Base-by-base conservation (phyloP, 2,329 filamentous ascomycete genomes). In the Chrysosporium keratinophilum region DNA sequence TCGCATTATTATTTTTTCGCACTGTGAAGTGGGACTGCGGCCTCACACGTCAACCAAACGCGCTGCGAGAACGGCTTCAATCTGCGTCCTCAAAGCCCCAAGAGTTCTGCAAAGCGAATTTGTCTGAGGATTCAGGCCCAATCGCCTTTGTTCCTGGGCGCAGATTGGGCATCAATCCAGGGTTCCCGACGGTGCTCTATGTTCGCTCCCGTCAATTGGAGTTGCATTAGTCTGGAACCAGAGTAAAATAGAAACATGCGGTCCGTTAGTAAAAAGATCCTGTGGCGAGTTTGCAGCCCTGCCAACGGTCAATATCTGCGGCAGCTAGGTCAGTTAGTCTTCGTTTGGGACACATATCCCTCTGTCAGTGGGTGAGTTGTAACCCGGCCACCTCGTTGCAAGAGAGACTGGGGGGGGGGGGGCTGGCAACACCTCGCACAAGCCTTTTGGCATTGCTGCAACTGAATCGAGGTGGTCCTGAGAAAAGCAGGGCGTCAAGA, bases 201-300 rank as follows among this genome's bases (percentile, higher is more conserved):
- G 42, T 43, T 54, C 51, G 51, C 51, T 54, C 43, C 51, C 51
- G 44, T 45, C 46, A 17, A 54, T 40, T 54, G 19, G 41, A 34
- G 43, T 34, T 51, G 42, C 56, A 56, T 57, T 57, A 56, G 56
- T 56, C 56, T 52, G 53, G 53, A 45, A 57, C 44, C 53, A 57
- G 56, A 54, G 19, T 47, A 43, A 34, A 48, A 43, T 33, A 46
- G 46, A 6, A 43, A 48, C 47, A 48, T 52, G 48, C 43, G 34
- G n/a, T 7, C 49, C n/a, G 34, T 48, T 37, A 17, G 20, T 40
- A 46, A 5, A 28, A 33, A 20, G 34, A 34, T 37, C n/a, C 34
- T 54, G 51, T 54, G 51, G 51, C 51, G n/a, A 31, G 35, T 42
- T 43, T 44, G 33, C 45, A 41, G 37, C 44, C 28, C 40, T 48